Base-by-base conservation (phyloP, 106 monocot genomes). In the Platanthera guangdongensis region DNA sequence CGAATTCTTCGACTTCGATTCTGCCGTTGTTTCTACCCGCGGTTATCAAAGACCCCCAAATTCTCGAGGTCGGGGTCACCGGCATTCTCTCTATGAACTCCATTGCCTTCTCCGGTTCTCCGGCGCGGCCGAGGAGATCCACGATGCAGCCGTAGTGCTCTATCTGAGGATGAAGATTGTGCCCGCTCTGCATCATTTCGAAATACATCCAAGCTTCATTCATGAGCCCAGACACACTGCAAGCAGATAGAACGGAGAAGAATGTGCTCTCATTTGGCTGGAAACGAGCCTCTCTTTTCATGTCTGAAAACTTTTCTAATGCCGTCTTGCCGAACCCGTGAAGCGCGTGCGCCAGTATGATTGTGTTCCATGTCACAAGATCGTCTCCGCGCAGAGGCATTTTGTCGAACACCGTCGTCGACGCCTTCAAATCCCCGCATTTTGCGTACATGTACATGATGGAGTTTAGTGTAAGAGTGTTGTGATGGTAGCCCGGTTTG, bases 111-210 rank as follows among this genome's bases (percentile, higher is more conserved):
- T 80, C 64, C 50, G 93, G 85, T 52, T 93, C 87, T 30, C 93
- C 93, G 18, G 51, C 78, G 7, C 93, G 85, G 32, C 96, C 96
- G 6, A 96, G 72, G 51, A 93, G 79, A 78, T 96, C 96, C 21
- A 93, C 81, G 83, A 96, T 91, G 91, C 93, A 96, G 47, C 86
- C 84, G 74, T 96, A 93, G 64, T 93, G 93, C 72, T 96, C 93
- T n/a, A 92, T 83, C 50, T 81, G 84, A 57, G 89, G 95, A 25
- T 57, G 47, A 14, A 95, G 78, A 14, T 52, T 53, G 65, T 83
- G 85, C 15, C 86, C 78, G 28, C 84, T 69, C 72, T 86, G 79
- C 93, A 96, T 91, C 8, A 81, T 72, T 52, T 89, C 73, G 69
- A 87, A 96, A 30, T 80, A 80, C 64, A 21, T 78, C 96, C 89